phyloP scores from a whole-genome alignment of 331 rosid genomes.

The Spiraea crenata region DNA sequence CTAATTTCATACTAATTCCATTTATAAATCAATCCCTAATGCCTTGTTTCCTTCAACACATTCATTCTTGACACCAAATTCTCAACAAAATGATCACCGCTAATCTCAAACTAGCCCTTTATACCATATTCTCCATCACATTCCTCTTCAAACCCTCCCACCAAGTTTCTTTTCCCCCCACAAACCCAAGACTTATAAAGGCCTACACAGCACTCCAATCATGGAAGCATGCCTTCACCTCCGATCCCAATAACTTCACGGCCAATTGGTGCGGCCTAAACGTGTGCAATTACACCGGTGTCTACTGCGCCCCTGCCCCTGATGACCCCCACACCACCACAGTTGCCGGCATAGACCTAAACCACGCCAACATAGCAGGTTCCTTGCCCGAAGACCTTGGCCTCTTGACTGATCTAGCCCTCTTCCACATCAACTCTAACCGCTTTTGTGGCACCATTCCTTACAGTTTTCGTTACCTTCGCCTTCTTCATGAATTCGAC shows the following conservation, averaged over 20 bases:
- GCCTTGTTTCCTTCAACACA: too few relatives aligned
- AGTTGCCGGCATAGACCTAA: slow-evolving; percentile 86
- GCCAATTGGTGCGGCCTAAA: slow-evolving; percentile 63
- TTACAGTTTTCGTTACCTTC: slow-evolving; percentile 30
- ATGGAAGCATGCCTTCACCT: slow-evolving; percentile 66
- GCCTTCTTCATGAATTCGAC: slow-evolving; percentile 61
- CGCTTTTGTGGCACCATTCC: slow-evolving; percentile 72
- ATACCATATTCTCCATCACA: neutral
- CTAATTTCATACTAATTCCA: too few relatives aligned
- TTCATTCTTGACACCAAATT: too few relatives aligned
- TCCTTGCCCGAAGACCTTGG: slow-evolving; percentile 65
- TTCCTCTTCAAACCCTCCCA: slow-evolving; percentile 45
- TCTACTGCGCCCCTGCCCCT: slow-evolving; percentile 70
- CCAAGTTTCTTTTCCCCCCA: slow-evolving; percentile 31
- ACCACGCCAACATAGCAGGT: slow-evolving; percentile 66
- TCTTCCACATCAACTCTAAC: slow-evolving; percentile 81
- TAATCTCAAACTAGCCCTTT: slow-evolving; percentile 3
- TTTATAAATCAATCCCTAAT: too few relatives aligned
- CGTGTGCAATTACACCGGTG: slow-evolving; percentile 82
- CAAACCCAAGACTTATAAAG: slow-evolving; percentile 61
- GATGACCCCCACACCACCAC: slow-evolving; percentile 56
- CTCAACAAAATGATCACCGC: slow-evolving; percentile 28
- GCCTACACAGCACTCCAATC: slow-evolving; percentile 83
- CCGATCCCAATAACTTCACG: slow-evolving; percentile 68
- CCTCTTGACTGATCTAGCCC: slow-evolving; percentile 63